These are phyloP conservation scores for Penicillium diatomitis DNA, from an alignment of 495 filamentous ascomycete genomes.

Conservation along the genomic window DNA sequence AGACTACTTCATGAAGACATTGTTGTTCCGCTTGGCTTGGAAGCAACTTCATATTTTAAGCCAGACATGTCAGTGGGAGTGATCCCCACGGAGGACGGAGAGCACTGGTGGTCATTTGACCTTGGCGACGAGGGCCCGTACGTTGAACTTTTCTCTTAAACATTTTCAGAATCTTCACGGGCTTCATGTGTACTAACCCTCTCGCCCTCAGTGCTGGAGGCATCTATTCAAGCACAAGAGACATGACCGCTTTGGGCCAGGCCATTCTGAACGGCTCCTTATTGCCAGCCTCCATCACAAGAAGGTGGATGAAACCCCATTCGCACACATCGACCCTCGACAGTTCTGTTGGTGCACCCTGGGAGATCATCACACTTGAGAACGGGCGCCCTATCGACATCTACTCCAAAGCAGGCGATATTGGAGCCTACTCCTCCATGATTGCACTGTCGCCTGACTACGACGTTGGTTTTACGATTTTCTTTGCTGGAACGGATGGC, in stretches of 20 bases:
- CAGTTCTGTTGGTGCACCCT: conserved; percentile 44
- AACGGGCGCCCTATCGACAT: conserved; percentile 31
- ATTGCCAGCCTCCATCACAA: conserved; percentile 33
- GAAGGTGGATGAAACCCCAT: conserved; percentile 49
- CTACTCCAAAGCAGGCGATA: conserved; percentile 48
- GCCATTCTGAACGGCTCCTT: conserved; percentile 45
- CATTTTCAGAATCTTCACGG: neutral
- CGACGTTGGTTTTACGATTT: conserved; percentile 41
- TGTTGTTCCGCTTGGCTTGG: conserved; percentile 32
- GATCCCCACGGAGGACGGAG: conserved; percentile 29
- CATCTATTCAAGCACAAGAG: conserved; percentile 44
- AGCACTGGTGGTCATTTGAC: conserved; percentile 25
- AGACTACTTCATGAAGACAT: conserved; percentile 16
- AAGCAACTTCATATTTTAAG: conserved; percentile 21
- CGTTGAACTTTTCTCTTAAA: conserved; percentile 6
- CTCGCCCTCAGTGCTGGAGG: conserved; percentile 38
- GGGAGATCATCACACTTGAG: conserved; percentile 38
- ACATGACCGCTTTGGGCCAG: conserved; percentile 44
- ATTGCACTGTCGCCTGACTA: conserved; percentile 44
- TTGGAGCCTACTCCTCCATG: conserved; percentile 36
- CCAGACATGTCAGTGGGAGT: conserved; percentile 16
- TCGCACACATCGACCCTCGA: conserved; percentile 37
- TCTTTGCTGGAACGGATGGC: conserved; percentile 29
- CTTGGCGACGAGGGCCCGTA: conserved; percentile 38
- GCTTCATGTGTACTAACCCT: neutral